phyloP scores from a whole-genome alignment of 768 basidiomycete species.

The Vararia minispora region DNA sequence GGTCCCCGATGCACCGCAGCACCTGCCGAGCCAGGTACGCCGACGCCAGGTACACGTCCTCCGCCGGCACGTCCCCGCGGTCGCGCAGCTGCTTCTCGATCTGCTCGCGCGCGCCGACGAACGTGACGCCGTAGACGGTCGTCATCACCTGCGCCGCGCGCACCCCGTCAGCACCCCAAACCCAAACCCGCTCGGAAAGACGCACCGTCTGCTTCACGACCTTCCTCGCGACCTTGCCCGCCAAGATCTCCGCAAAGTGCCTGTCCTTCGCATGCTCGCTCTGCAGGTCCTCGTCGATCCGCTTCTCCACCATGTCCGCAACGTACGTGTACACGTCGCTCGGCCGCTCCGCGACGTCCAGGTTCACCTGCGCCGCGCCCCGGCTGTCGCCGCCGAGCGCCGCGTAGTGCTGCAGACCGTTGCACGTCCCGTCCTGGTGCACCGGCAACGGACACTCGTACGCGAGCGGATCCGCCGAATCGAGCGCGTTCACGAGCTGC shows the following conservation, averaged over 20 bases:
- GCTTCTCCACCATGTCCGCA: constrained; percentile 70
- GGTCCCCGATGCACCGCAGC: constrained; percentile 75
- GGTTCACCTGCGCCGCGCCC: constrained; percentile 89
- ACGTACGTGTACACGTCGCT: constrained; percentile 95
- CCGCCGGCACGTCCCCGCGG: constrained; percentile 55
- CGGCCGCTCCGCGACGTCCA: constrained; percentile 72
- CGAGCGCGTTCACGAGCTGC: constrained; percentile 75
- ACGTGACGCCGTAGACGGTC: constrained; percentile 96
- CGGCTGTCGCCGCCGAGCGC: constrained; percentile 87
- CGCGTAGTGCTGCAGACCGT: constrained; percentile 97
- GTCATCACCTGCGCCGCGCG: constrained; percentile 72
- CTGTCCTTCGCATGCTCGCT: constrained; percentile 24
- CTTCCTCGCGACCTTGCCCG: constrained; percentile 79
- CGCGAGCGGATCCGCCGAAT: constrained; percentile 47
- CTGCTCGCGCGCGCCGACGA: constrained; percentile 88
- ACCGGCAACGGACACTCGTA: constrained; percentile 71
- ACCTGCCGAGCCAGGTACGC: constrained; percentile 77
- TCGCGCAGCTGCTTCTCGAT: constrained; percentile 84
- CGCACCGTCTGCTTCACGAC: constrained; percentile 94
- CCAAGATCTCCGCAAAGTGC: constrained; percentile 45
- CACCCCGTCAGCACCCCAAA: not conserved
- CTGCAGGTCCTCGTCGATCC: constrained; percentile 47
- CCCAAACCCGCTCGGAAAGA: constrained; percentile 6
- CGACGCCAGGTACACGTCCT: constrained; percentile 64
- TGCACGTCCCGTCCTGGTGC: constrained; percentile 98